A percentile compares a stretch with the other conserved stretches of the same genome.
These are phyloP conservation scores for Trichophyton schoenleinii DNA, from an alignment of 2,329 filamentous ascomycete genomes.

Conservation along the genomic window DNA sequence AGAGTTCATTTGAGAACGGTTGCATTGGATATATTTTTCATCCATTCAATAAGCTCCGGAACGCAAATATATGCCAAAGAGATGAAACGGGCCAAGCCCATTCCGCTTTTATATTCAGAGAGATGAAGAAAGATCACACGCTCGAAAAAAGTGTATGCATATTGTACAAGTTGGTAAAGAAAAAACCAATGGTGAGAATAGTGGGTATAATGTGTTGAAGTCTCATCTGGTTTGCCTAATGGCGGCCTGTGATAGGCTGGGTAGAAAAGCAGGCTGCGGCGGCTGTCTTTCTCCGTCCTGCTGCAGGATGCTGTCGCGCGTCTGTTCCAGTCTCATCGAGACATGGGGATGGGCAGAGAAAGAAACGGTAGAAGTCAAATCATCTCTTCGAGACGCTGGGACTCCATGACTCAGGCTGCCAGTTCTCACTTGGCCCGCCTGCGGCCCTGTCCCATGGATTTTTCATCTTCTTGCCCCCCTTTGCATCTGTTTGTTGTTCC, in stretches of 20 bases:
- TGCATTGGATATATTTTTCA: too few species aligned
- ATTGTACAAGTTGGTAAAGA: not conserved
- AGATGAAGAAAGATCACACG: not conserved
- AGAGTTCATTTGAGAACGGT: too few species aligned
- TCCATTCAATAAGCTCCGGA: too few species aligned
- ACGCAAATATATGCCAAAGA: too few species aligned
- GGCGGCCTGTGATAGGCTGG: not conserved
- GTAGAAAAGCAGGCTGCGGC: not conserved
- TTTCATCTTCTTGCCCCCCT: conserved; percentile 9
- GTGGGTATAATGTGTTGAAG: not conserved
- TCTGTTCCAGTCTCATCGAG: too few species aligned
- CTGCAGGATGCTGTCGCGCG: not conserved
- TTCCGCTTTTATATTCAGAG: too few species aligned
- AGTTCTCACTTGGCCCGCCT: conserved; percentile 50
- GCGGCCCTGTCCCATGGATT: conserved; percentile 47
- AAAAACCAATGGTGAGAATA: not conserved
- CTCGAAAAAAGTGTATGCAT: not conserved
- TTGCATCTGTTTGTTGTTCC: conserved; percentile 13
- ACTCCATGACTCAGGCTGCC: conserved; percentile 54
- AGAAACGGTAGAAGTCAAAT: not conserved
- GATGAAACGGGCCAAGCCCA: too few species aligned
- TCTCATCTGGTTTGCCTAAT: not conserved
- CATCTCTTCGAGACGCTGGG: conserved; percentile 35
- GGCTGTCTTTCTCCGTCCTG: not conserved
- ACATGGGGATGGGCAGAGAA: too few species aligned